Conservation (phyloP, 2,329 filamentous ascomycete genomes). For the Proliferodiscus dingleyae region DNA sequence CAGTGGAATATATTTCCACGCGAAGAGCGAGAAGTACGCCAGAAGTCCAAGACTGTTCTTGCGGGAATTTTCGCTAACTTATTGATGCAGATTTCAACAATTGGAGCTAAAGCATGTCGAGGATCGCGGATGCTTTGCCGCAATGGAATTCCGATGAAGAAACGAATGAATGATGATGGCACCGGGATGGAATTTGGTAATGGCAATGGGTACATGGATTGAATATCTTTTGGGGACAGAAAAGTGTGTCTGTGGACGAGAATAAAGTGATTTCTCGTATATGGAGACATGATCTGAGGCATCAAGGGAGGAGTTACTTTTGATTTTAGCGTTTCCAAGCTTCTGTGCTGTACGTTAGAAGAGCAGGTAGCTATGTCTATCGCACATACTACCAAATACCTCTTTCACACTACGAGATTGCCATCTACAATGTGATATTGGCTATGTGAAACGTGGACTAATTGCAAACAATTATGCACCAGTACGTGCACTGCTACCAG, state of each 20-base stretch:
- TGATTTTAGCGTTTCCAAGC: slow-evolving; percentile 5
- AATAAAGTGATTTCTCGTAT: neutral
- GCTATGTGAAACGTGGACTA: no score
- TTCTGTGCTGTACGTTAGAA: no score
- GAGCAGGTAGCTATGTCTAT: neutral
- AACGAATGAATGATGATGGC: slow-evolving; percentile 31
- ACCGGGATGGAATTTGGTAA: neutral
- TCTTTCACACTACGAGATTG: no score
- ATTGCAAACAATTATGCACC: no score
- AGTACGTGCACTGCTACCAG: no score
- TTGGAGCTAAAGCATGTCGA: slow-evolving; percentile 85
- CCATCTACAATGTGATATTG: no score
- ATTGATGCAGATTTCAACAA: slow-evolving; percentile 80
- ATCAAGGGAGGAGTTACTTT: slow-evolving; percentile 9
- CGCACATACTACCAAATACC: slow-evolving; percentile 1
- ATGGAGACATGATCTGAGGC: slow-evolving; percentile 6
- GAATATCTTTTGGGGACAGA: neutral
- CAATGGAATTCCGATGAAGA: slow-evolving; percentile 82
- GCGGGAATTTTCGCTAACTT: slow-evolving; percentile 11
- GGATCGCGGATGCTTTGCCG: slow-evolving; percentile 75
- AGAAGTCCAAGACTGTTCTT: neutral
- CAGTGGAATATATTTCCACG: slow-evolving; percentile 95
- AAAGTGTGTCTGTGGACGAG: neutral
- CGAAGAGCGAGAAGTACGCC: slow-evolving; percentile 94
- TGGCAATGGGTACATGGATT: no score